These are phyloP conservation scores for Mentha longifolia DNA, from an alignment of 257 asterid species.

Conservation along the genomic window DNA sequence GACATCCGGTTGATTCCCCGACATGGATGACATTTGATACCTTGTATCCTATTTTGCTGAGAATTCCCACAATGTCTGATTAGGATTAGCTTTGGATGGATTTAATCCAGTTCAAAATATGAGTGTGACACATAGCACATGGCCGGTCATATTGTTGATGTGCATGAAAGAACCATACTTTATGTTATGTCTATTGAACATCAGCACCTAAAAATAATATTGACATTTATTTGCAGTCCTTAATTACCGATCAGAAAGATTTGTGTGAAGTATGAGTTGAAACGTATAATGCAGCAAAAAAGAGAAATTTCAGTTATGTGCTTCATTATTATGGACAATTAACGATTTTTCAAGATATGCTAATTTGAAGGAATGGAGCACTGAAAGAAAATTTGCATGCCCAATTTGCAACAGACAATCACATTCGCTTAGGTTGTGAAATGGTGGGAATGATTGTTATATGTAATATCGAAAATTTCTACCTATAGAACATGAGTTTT, in stretches of 20 bases:
- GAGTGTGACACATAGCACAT: not conserved
- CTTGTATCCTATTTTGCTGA: not conserved
- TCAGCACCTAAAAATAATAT: not conserved
- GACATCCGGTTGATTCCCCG: not conserved
- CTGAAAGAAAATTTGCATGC: not conserved
- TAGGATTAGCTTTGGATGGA: not conserved
- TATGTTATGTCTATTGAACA: not conserved
- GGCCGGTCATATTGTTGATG: not conserved
- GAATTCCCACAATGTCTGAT: not conserved
- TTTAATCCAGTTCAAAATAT: not conserved
- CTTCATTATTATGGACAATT: not conserved
- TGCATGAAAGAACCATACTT: not conserved
- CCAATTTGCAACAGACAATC: not conserved
- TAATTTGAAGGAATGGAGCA: not conserved
- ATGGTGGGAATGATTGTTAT: not conserved
- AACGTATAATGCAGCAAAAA: not conserved
- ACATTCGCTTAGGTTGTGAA: not conserved
- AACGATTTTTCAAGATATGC: not conserved
- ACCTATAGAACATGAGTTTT: not conserved
- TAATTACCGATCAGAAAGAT: not conserved
- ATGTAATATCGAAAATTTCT: not conserved
- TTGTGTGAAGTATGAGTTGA: not conserved
- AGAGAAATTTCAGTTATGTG: not conserved
- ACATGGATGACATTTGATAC: not conserved
- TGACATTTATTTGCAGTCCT: not conserved